Evolutionary conservation across 2,329 filamentous ascomycete species (phyloP).

Genomic region (Claviceps quebecensis): DNA sequence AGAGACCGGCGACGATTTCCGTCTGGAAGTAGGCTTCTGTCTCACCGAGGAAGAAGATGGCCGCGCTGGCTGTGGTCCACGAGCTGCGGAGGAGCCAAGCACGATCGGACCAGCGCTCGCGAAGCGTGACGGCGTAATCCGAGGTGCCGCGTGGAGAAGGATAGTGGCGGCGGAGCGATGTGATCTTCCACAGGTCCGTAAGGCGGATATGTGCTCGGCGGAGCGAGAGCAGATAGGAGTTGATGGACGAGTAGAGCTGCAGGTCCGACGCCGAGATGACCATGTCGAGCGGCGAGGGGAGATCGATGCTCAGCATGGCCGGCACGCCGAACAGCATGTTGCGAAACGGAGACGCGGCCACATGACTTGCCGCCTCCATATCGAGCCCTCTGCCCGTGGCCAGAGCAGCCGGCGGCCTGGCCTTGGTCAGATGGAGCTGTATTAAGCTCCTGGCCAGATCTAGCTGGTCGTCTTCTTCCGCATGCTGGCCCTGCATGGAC

Average conservation of each 20-base stretch:
- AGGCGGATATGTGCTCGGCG: conserved; percentile 75
- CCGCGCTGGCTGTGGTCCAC: conserved; percentile 81
- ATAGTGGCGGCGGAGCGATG: conserved; percentile 61
- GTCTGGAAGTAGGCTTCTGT: conserved; percentile 80
- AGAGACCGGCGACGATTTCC: conserved; percentile 70
- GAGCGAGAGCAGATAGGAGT: conserved; percentile 75
- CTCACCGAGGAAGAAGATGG: conserved; percentile 80
- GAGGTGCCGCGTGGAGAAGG: conserved; percentile 53
- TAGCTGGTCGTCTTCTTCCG: conserved; percentile 69
- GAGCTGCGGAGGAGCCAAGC: conserved; percentile 59
- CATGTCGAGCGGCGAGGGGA: conserved; percentile 70
- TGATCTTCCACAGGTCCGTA: conserved; percentile 76
- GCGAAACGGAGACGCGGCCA: conserved; percentile 49
- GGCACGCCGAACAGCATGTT: conserved; percentile 73
- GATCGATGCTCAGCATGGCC: conserved; percentile 51
- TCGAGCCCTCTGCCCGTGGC: conserved; percentile 23
- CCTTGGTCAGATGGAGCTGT: conserved; percentile 48
- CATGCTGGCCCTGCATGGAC: conserved; percentile 53
- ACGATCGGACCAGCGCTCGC: conserved; percentile 49
- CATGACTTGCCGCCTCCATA: conserved; percentile 17
- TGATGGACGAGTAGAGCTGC: conserved; percentile 68
- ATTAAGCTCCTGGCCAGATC: conserved; percentile 71
- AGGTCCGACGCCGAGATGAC: conserved; percentile 69
- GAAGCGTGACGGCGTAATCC: conserved; percentile 44
- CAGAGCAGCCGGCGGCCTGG: conserved; percentile 23